Evolutionary conservation across 495 filamentous ascomycete species (phyloP).

Genomic region (Polyplosphaeria fusca): DNA sequence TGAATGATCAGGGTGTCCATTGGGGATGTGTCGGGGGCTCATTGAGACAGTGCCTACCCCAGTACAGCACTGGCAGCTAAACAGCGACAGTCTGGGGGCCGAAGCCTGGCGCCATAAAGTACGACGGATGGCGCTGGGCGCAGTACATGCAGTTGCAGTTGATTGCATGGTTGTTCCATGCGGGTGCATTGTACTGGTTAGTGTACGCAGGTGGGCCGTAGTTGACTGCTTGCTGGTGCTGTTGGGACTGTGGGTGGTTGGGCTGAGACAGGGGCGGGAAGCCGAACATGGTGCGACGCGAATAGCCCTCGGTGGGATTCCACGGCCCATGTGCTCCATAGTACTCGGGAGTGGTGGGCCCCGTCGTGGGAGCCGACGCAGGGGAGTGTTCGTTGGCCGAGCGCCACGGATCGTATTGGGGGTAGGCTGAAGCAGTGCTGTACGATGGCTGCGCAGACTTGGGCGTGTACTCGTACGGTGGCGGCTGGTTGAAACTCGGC

Average conservation of each 20-base stretch:
- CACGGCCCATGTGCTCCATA: conserved; percentile 49
- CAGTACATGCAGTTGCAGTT: conserved; percentile 71
- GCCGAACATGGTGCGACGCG: conserved; percentile 40
- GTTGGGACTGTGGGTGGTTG: conserved; percentile 28
- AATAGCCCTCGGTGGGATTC: conserved; percentile 35
- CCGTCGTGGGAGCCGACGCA: conserved; percentile 64
- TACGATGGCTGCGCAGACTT: conserved; percentile 29
- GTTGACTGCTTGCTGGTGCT: conserved; percentile 27
- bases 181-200: conserved; percentile 27
- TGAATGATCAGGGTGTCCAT: too few species aligned
- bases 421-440: conserved; percentile 25
- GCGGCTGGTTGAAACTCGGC: conserved; percentile 23
- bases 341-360: conserved; percentile 50
- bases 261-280: conserved; percentile 36
- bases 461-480: conserved; percentile 27
- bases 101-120: conserved; percentile 60
- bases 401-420: conserved; percentile 51
- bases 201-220: conserved; percentile 33
- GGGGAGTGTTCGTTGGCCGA: conserved; percentile 62
- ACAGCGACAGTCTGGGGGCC: conserved; percentile 55
- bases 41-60: not conserved
- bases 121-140: conserved; percentile 58
- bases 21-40: not conserved
- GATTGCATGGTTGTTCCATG: conserved; percentile 45
- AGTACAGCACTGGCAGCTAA: too few species aligned